These are phyloP conservation scores for Wickerhamiella infanticola DNA, from an alignment of 1,139 yeast genomes.

Conservation along the genomic window DNA sequence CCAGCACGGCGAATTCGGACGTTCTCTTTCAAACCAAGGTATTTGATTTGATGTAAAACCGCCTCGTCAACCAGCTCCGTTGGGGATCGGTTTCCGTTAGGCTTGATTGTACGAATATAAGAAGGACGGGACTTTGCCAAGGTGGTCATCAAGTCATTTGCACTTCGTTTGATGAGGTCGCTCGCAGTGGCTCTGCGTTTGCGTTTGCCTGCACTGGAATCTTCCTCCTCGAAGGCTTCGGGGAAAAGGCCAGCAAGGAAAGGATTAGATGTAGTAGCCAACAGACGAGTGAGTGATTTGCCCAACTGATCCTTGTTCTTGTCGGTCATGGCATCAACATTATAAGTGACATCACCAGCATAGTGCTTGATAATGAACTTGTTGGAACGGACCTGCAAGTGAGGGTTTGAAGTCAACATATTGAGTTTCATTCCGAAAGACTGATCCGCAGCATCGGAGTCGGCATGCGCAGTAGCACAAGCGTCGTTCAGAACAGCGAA, in stretches of 20 bases:
- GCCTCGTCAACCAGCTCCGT: conserved; percentile 77
- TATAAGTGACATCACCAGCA: conserved; percentile 97
- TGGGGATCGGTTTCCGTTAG: conserved; percentile 87
- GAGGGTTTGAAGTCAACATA: conserved; percentile 66
- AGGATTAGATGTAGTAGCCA: conserved; percentile 52
- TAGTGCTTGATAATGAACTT: conserved; percentile 90
- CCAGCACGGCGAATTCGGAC: conserved; percentile 98
- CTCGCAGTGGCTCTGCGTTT: conserved; percentile 90
- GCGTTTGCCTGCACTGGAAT: conserved; percentile 49
- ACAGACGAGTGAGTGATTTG: conserved; percentile 69
- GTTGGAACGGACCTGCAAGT: conserved; percentile 77
- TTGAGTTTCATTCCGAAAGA: conserved; percentile 87
- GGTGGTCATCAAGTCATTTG: conserved; percentile 80
- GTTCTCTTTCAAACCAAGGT: conserved; percentile 90
- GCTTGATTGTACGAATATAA: conserved; percentile 94
- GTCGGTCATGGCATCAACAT: conserved; percentile 83
- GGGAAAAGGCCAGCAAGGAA: conserved; percentile 67
- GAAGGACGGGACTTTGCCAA: conserved; percentile 84
- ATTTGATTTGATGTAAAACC: conserved; percentile 90
- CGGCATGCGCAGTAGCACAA: conserved; percentile 97
- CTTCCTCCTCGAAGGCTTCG: conserved; percentile 29
- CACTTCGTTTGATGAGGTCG: conserved; percentile 84
- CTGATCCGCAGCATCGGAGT: conserved; percentile 91
- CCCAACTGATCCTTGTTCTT: conserved; percentile 91
- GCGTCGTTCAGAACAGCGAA: conserved; percentile 96